Evolutionary conservation across 2,329 filamentous ascomycete species (phyloP).

Genomic region (Pseudocercospora ulei): DNA sequence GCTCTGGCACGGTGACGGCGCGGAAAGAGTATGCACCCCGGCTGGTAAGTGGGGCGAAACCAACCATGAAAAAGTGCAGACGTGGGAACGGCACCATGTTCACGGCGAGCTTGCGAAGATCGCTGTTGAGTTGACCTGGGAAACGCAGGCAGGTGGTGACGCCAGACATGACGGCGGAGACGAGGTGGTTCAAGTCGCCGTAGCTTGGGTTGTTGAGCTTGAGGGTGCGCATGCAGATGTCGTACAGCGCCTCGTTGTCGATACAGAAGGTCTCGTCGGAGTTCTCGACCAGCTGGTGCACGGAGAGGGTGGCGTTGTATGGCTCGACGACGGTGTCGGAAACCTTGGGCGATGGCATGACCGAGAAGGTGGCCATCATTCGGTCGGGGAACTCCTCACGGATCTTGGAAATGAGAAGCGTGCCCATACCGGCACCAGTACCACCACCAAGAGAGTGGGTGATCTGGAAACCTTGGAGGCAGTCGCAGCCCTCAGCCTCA

Average conservation of each 20-base stretch:
- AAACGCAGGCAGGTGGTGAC: slow-evolving; percentile 98
- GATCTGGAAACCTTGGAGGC: slow-evolving; percentile 99
- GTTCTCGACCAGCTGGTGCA: slow-evolving; percentile 99
- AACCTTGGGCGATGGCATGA: slow-evolving; percentile 97
- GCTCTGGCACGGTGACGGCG: slow-evolving; percentile 90
- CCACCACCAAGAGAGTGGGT: slow-evolving; percentile 99
- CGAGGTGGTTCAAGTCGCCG: slow-evolving; percentile 97
- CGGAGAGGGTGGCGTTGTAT: slow-evolving; percentile 97
- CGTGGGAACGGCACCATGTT: slow-evolving; percentile 99
- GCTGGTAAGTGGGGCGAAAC: slow-evolving; percentile 96
- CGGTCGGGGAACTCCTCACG: slow-evolving; percentile 99
- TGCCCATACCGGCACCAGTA: slow-evolving; percentile 99
- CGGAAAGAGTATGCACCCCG: slow-evolving; percentile 89
- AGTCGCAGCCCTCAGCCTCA: slow-evolving; percentile 97
- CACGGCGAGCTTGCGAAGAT: slow-evolving; percentile 97
- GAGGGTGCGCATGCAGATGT: slow-evolving; percentile 99
- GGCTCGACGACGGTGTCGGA: slow-evolving; percentile 99
- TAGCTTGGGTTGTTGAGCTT: slow-evolving; percentile 99
- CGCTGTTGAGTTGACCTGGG: slow-evolving; percentile 99
- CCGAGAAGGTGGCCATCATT: slow-evolving; percentile 99
- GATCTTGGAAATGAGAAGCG: slow-evolving; percentile 98
- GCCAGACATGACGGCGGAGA: slow-evolving; percentile 99
- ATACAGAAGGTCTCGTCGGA: slow-evolving; percentile 99
- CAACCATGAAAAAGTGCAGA: slow-evolving; percentile 99
- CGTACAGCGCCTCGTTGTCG: slow-evolving; percentile 99